phyloP scores from a whole-genome alignment of 140 eudicot species.

The Anethum foeniculum region DNA sequence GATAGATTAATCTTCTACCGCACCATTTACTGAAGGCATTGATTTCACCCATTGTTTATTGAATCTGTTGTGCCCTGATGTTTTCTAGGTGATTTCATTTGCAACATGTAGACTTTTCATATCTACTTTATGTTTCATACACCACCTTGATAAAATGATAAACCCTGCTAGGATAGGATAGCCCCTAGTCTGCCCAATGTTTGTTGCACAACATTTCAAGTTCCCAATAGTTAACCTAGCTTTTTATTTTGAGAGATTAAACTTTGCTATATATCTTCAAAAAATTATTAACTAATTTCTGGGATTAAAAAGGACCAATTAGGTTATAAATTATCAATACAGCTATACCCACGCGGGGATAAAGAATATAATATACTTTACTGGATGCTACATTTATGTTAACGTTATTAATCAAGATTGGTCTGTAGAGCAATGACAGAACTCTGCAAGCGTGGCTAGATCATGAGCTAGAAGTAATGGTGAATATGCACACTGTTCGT shows the following conservation, averaged over 20 bases:
- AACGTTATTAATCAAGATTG: neutral
- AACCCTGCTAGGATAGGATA: neutral
- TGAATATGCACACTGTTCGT: conserved; percentile 79
- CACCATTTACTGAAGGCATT: neutral
- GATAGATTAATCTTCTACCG: neutral
- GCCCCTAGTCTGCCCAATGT: neutral
- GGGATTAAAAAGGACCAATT: neutral
- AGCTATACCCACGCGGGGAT: neutral
- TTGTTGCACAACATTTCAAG: neutral
- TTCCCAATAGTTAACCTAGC: neutral
- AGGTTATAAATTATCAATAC: neutral
- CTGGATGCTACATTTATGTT: neutral
- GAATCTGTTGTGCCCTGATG: neutral
- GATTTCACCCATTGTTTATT: neutral
- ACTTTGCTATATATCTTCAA: neutral
- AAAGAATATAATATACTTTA: neutral
- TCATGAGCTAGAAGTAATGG: conserved; percentile 79
- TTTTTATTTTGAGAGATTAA: neutral
- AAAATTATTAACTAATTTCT: neutral
- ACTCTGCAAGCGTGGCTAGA: conserved; percentile 81
- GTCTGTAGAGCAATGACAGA: conserved; percentile 55
- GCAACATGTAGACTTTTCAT: neutral
- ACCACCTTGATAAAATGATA: neutral
- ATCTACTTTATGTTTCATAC: neutral
- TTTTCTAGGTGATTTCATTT: neutral